Conservation (phyloP, 2,329 filamentous ascomycete genomes). For the Scedosporium boydii region DNA sequence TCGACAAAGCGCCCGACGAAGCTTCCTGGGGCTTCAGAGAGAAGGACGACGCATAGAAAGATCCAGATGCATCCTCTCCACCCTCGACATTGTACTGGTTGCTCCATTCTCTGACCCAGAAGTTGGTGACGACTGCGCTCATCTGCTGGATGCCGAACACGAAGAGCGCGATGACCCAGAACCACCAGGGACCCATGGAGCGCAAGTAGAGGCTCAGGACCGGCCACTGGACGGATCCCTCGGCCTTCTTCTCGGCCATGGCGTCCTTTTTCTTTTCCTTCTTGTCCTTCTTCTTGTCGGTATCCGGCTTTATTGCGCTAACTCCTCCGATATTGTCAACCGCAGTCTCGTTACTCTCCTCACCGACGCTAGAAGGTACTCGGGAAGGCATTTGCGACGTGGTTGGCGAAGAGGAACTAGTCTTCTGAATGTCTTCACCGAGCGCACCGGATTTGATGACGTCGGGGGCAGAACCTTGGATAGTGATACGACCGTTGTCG, state of each 20-base stretch:
- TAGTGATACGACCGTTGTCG: conserved; percentile 72
- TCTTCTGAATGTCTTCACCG: conserved; percentile 72
- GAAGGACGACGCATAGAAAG: background rate
- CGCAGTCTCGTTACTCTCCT: conserved; percentile 47
- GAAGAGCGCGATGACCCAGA: conserved; percentile 68
- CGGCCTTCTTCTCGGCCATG: conserved; percentile 69
- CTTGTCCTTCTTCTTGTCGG: conserved; percentile 33
- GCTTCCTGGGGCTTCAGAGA: background rate
- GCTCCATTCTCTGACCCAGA: conserved; percentile 94
- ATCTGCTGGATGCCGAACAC: conserved; percentile 79
- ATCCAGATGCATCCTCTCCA: background rate
- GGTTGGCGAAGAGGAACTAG: conserved; percentile 57
- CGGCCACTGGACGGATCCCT: conserved; percentile 77
- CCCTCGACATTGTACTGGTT: conserved; percentile 57
- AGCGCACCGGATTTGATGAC: conserved; percentile 82
- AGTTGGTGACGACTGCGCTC: conserved; percentile 74
- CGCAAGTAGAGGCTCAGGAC: conserved; percentile 79
- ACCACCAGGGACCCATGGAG: conserved; percentile 95
- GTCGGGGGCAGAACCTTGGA: conserved; percentile 67
- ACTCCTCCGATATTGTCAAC: conserved; percentile 41
- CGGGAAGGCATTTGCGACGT: conserved; percentile 69
- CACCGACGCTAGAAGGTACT: conserved; percentile 65
- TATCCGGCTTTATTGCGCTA: conserved; percentile 32
- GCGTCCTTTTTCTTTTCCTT: conserved; percentile 38
- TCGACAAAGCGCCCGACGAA: background rate